Base-by-base conservation (phyloP, 2,329 filamentous ascomycete species). In the Fusarium sublunatum region DNA sequence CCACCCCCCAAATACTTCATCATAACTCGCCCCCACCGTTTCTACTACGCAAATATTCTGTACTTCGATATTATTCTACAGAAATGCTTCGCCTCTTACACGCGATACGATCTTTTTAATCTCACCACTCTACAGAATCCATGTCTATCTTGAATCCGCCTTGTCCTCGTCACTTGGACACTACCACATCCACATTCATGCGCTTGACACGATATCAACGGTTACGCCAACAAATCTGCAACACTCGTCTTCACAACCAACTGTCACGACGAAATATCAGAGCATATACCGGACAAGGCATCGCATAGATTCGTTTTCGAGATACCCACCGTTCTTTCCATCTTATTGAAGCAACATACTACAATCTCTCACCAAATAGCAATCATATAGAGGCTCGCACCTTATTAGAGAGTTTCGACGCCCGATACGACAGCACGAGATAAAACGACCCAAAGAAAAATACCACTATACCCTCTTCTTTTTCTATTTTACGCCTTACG, bases 381-480 rank as follows among this genome's bases (percentile, higher is more conserved):
- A 9, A 26, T 3, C 25, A 26, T 9, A 65, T 48, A 53, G 53
- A 65, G 58, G 48, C 58, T 65, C 58, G 61, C 62, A 65, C 57
- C 62, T 65, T 65, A 62, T 64, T 65, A 65, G 61, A 65, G 61
- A 65, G 62, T 65, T 63, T 64, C 53, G 62, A 65, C 57, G 57
- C 53, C 52, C 38, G 41, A 44, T 51, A 55, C 55, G 41, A 50
- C 11, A 49, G 6, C 34, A 39, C 15, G 12, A 53, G 35, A 41
- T 56, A 38, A 29, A 39, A 64, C 36, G 38, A 39, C 51, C 22
- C 39, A 26, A 32, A 32, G 29, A 19, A 49, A 22, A 3, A 47
- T 29, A 24, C 28, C 6, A 29, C 31, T 44, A 48, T 61, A 65
- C 34, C 43, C 19, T 36, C 35, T 25, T 13, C 8, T 36, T 32